Conservation (phyloP, 1,284 basidiomycete species). For the Sanghuangporus sanghuang region DNA sequence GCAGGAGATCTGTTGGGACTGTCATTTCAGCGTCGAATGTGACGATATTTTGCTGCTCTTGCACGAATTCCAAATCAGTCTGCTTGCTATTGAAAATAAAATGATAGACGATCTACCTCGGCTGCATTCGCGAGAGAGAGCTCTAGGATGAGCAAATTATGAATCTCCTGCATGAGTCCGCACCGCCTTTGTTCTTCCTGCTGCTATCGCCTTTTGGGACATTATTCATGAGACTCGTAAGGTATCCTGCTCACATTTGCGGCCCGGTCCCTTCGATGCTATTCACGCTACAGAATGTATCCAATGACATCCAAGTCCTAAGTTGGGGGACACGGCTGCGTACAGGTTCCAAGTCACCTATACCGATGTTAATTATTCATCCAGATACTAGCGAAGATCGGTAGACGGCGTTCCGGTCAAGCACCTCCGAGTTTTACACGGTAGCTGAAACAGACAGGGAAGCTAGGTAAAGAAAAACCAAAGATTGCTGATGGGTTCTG, state of each 20-base stretch:
- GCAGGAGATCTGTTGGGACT: constrained; percentile 49
- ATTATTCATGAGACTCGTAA: constrained; percentile 69
- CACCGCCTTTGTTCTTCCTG: constrained; percentile 48
- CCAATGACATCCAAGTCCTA: constrained; percentile 93
- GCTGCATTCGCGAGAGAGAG: neutral
- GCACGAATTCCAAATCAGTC: neutral
- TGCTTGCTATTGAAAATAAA: neutral
- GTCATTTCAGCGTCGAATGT: constrained; percentile 45
- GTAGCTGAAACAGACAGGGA: constrained; percentile 44
- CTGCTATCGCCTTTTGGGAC: constrained; percentile 52
- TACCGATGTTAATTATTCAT: constrained; percentile 96
- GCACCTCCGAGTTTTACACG: constrained; percentile 60
- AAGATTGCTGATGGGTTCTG: constrained; percentile 70
- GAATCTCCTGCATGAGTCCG: constrained; percentile 53
- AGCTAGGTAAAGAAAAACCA: constrained; percentile 59
- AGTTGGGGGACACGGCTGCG: constrained; percentile 93
- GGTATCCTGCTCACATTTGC: constrained; percentile 56
- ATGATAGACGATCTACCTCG: constrained; percentile 7
- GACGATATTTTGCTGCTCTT: constrained; percentile 30
- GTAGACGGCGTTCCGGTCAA: constrained; percentile 81
- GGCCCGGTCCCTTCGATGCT: constrained; percentile 70
- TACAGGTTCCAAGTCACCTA: constrained; percentile 89
- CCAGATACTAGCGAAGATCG: constrained; percentile 92
- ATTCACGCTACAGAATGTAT: constrained; percentile 93
- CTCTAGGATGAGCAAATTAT: constrained; percentile 52